Base-by-base conservation (phyloP, 2,329 filamentous ascomycete genomes). In the Talaromyces verruculosus region DNA sequence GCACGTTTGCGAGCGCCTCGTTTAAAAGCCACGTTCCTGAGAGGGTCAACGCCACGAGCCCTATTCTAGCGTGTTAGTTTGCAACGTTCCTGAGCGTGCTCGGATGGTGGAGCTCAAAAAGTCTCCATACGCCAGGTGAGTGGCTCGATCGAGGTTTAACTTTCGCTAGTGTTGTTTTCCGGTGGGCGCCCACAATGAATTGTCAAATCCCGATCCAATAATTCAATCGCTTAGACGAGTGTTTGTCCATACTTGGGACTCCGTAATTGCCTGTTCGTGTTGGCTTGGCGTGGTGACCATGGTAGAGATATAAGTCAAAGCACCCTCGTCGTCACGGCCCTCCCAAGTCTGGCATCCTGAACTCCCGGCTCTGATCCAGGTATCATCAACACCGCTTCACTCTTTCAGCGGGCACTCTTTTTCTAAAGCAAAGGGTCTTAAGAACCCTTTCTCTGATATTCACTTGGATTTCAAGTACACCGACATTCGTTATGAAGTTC, bases 321-420 rank as follows among this genome's bases (percentile, higher is more conserved):
- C 30, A 13, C 55, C 33, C 37, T 39, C 17, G n/a, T 39, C 55
- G 19, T 35, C 55, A 3, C 11, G 55, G n/a, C 33, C 33, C 30
- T 58, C 15, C 11, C 3, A 28, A 35, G 33, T 62, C 53, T 61
- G 64, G 66, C 15, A n/a, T 51, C 25, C 25, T 30, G 47, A 30
- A 30, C 25, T 30, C n/a, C 25, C 25, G 25, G 25, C 6, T 11
- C 7, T 45, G 25, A 51, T n/a, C 13, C 22, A 49, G 22, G 45
- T 49, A 57, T 63, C 30, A 63, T 69, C 68, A 72, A 67, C 65
- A 77, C 72, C 76, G 74, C 74, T 73, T 76, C 72, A 79, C 77
- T 74, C 91, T 79, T 92, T 93, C 82, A 92, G 91, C 91, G 90
- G 91, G 86, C 89, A 88, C 83, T 91, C 88, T 81, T 90, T 70